Evolutionary conservation across 768 basidiomycete species (phyloP), one percentile per base, ranked within the genome.

Genomic region (Leucocoprinus birnbaumii): DNA sequence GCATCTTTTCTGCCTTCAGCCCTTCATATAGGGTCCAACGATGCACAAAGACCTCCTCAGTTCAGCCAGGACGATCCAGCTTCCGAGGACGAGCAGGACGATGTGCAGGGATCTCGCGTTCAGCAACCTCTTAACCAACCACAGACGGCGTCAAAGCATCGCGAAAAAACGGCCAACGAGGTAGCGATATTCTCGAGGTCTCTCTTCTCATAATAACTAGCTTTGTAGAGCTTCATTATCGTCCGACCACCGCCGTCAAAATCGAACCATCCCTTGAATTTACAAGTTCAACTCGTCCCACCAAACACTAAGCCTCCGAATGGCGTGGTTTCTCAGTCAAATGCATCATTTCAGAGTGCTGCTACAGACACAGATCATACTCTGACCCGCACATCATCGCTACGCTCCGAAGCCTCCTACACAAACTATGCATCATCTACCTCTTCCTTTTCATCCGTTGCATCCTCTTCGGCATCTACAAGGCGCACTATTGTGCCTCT

Each of bases 261-360:
- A 62, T 77, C 82, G n/a, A 89, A 89, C 58, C 91, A 95, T 60
- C 89, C 93, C 0, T 76, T 95, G 42, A 94, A 95, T 66, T 77
- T 96, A 0, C 94, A 97, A 63, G 86, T 97, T 10, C 94, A 97
- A 68, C 85, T 97, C 40, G 87, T 96, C 1, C 90, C 91, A 4
- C 87, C 85, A 40, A 78, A 71, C 59, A 71, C 71, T 51, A 82
- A 73, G 55, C 76, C 71, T 0, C 74, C 74, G 0, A 63, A 64
- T 6, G 75, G 73, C 2, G 65, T 68, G 22, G 65, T 58, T 16
- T 71, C 69, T 16, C 66, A 66, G 22, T 63, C 69, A 3, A 52
- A 16, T 25, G 21, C 55, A 10, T 45, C 47, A 8, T 22, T 52
- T 16, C 51, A 49, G 14, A 61, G 55, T 16, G 56, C 52, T 11